These are phyloP conservation scores for Stromatinia cepivora DNA, from an alignment of 2,329 filamentous ascomycete genomes.

Conservation along the genomic window DNA sequence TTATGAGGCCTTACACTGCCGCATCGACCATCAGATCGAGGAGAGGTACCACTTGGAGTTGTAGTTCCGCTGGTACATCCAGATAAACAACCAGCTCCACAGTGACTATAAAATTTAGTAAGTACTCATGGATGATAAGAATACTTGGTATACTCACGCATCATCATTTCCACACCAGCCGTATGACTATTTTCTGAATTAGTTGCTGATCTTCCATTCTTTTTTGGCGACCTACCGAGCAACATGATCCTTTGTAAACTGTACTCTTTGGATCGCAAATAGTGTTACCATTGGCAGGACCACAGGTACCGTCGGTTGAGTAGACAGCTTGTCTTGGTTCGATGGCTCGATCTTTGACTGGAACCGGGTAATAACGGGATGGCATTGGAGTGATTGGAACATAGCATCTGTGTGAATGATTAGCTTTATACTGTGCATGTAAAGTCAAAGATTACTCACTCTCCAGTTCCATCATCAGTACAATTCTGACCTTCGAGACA, in stretches of 20 bases:
- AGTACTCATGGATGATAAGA: not conserved
- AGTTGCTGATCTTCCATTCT: conserved; percentile 8
- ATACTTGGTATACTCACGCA: conserved; percentile 30
- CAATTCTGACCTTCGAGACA: conserved; percentile 40
- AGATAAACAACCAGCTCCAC: conserved; percentile 44
- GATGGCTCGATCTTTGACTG: conserved; percentile 16
- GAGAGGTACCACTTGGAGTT: conserved; percentile 18
- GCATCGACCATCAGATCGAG: conserved; percentile 38
- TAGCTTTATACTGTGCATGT: conserved; percentile 7
- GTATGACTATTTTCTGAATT: conserved; percentile 32
- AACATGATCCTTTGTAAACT: conserved; percentile 48
- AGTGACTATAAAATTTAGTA: conserved; percentile 35
- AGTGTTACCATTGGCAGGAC: conserved; percentile 36
- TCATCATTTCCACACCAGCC: conserved; percentile 47
- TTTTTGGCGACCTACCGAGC: conserved; percentile 40
- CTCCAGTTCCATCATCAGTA: conserved; percentile 26
- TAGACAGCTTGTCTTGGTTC: conserved; percentile 44
- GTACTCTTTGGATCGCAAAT: conserved; percentile 47
- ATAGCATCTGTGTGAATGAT: conserved; percentile 31
- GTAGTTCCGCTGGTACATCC: conserved; percentile 41
- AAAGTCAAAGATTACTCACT: conserved; percentile 29
- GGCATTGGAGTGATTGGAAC: conserved; percentile 23
- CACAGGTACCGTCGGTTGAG: conserved; percentile 43
- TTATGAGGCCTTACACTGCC: conserved; percentile 28
- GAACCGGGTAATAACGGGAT: conserved; percentile 11